Conservation (phyloP, 208 protist genomes). For the Trypanosoma conorhini region DNA sequence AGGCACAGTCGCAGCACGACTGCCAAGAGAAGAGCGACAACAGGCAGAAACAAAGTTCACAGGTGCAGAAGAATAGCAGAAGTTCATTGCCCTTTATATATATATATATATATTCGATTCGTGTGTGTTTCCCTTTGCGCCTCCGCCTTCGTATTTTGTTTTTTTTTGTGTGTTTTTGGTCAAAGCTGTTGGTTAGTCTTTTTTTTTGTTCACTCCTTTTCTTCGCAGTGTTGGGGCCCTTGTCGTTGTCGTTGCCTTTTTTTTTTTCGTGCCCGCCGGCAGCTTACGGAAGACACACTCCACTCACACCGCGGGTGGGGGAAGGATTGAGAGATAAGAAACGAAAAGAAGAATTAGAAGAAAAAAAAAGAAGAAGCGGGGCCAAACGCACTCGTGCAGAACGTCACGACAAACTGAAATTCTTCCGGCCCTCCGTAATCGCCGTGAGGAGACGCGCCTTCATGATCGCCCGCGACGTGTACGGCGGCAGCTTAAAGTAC, state of each 20-base stretch:
- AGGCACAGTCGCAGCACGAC: too few species aligned
- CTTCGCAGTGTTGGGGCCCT: not conserved
- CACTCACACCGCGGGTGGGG: not conserved
- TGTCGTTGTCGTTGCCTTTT: too few species aligned
- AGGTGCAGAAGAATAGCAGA: not conserved
- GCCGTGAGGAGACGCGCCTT: slow-evolving; percentile 64
- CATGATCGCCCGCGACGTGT: slow-evolving; percentile 72
- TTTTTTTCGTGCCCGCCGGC: not conserved
- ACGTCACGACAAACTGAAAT: slow-evolving; percentile 84
- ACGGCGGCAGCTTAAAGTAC: slow-evolving; percentile 91
- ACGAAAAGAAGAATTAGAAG: not conserved
- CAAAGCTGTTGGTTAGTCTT: not conserved
- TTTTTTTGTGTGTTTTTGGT: not conserved
- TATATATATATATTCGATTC: not conserved
- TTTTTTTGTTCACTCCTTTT: not conserved
- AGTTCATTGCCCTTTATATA: not conserved
- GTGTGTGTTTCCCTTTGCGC: not conserved
- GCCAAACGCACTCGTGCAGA: not conserved
- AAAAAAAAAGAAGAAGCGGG: slow-evolving; percentile 25
- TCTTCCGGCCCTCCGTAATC: slow-evolving; percentile 83
- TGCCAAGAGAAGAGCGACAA: too few species aligned
- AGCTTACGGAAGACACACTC: not conserved
- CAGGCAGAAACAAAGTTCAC: too few species aligned
- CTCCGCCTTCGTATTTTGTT: not conserved
- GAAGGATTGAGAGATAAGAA: too few species aligned